These are phyloP conservation scores for Dendrobium officinale DNA, from an alignment of 106 monocot genomes.

Conservation along the genomic window DNA sequence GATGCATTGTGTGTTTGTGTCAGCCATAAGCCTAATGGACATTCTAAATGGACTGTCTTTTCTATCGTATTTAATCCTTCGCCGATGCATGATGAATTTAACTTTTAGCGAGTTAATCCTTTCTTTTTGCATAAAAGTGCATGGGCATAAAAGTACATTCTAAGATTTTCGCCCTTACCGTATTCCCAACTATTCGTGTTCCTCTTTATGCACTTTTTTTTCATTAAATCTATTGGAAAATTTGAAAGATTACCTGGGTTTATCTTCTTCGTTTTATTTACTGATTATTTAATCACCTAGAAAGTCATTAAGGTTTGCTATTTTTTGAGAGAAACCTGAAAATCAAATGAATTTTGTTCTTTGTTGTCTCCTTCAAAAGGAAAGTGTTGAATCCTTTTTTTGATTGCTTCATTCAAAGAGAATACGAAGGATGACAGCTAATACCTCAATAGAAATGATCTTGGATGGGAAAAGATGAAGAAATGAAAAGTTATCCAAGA, in stretches of 20 bases:
- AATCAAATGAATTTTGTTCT: too few relatives aligned
- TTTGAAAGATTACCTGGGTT: background rate
- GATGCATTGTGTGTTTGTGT: background rate
- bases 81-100: background rate
- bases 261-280: background rate
- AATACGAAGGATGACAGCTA: too few relatives aligned
- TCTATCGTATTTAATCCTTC: background rate
- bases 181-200: too few relatives aligned
- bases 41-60: background rate
- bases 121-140: too few relatives aligned
- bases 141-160: background rate
- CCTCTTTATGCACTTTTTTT: background rate
- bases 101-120: background rate
- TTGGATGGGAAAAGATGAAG: too few relatives aligned
- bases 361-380: too few relatives aligned
- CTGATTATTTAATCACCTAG: background rate
- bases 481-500: too few relatives aligned
- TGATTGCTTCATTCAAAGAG: too few relatives aligned
- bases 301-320: background rate
- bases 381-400: too few relatives aligned
- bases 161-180: too few relatives aligned
- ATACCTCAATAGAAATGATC: too few relatives aligned
- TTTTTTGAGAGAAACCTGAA: too few relatives aligned
- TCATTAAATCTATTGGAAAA: background rate
- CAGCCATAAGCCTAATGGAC: background rate